Evolutionary conservation across 202 grass and related monocot genomes (phyloP).

Genomic region (Setaria viridis): DNA sequence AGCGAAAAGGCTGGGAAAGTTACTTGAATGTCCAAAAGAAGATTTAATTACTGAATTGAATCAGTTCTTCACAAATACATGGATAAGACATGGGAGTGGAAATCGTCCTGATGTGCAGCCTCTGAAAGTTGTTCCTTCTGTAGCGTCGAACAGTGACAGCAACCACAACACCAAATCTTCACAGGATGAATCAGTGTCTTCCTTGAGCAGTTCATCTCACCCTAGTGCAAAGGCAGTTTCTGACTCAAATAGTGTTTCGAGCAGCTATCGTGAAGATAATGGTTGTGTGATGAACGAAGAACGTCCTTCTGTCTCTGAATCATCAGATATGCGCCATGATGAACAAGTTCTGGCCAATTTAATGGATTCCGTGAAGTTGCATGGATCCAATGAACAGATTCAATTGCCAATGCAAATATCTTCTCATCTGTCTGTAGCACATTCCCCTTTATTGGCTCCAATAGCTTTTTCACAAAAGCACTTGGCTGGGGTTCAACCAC

Average conservation of each 20-base stretch:
- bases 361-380: constrained; percentile 69
- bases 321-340: constrained; percentile 69
- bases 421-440: constrained; percentile 62
- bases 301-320: constrained; percentile 71
- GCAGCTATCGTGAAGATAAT: constrained; percentile 66
- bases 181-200: constrained; percentile 61
- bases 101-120: constrained; percentile 58
- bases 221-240: constrained; percentile 58
- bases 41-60: constrained; percentile 70
- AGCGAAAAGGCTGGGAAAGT: constrained; percentile 69
- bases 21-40: constrained; percentile 85
- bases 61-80: constrained; percentile 88
- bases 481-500: constrained; percentile 60
- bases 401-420: constrained; percentile 70
- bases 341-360: constrained; percentile 76
- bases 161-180: constrained; percentile 66
- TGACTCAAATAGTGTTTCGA: constrained; percentile 77
- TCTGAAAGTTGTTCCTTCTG: constrained; percentile 36
- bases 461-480: constrained; percentile 61
- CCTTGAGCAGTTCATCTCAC: constrained; percentile 59
- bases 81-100: constrained; percentile 76
- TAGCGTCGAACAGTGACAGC: constrained; percentile 55
- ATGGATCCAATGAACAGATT: constrained; percentile 68
- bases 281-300: constrained; percentile 67
- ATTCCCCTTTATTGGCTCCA: constrained; percentile 62